These are phyloP conservation scores for Porphyrellus sp. DNA, from an alignment of 1,284 basidiomycete species.

Conservation along the genomic window DNA sequence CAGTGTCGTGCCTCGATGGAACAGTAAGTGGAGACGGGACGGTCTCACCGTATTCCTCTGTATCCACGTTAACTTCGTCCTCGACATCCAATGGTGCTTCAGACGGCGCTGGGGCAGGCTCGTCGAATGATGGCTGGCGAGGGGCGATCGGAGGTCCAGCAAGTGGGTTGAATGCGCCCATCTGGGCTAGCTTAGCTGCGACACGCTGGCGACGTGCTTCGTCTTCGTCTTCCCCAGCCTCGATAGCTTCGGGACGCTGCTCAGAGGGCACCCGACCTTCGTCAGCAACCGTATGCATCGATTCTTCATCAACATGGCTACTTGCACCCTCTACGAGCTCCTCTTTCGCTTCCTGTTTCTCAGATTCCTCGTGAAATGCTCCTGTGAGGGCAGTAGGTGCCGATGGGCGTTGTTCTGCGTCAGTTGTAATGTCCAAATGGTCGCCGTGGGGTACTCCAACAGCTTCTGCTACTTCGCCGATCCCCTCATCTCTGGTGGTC, in stretches of 20 bases:
- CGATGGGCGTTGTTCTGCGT: not conserved
- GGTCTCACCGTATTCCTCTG: constrained; percentile 17
- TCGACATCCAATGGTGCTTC: constrained; percentile 18
- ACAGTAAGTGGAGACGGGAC: constrained; percentile 14
- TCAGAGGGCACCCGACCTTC: constrained; percentile 21
- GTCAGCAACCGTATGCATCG: constrained; percentile 8
- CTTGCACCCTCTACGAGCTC: constrained; percentile 8
- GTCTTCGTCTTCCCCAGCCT: constrained; percentile 25
- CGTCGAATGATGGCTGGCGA: constrained; percentile 20
- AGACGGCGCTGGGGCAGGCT: not conserved
- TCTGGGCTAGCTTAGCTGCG: constrained; percentile 60
- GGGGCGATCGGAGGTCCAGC: constrained; percentile 39
- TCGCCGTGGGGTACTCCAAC: constrained; percentile 4
- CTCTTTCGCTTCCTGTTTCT: constrained; percentile 22
- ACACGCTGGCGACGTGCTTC: constrained; percentile 54
- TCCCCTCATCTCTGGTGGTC: constrained; percentile 14
- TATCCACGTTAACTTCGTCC: constrained; percentile 25
- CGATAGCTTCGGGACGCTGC: constrained; percentile 23
- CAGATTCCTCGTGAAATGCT: constrained; percentile 9
- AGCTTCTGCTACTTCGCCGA: constrained; percentile 8
- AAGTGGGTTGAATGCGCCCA: constrained; percentile 65
- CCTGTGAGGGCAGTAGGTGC: not conserved
- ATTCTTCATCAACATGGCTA: constrained; percentile 3
- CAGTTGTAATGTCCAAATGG: not conserved
- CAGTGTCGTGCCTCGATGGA: constrained; percentile 8